phyloP scores from a whole-genome alignment of 176 grass and related monocot genomes.

The Chrysopogon serrulatus region DNA sequence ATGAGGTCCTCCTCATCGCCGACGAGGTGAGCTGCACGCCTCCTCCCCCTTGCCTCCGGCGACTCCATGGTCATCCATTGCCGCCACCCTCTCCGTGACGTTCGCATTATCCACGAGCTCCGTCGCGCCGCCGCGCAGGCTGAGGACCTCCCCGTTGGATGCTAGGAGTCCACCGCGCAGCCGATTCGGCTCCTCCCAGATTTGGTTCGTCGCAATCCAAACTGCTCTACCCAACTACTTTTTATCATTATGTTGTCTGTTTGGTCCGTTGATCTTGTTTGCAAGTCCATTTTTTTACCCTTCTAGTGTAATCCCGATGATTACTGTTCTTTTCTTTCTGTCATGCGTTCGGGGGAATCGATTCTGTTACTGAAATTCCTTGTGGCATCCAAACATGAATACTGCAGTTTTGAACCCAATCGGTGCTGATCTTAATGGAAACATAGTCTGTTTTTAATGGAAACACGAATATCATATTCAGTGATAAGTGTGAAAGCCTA shows the following conservation, averaged over 20 bases:
- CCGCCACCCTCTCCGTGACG: background rate
- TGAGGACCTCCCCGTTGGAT: background rate
- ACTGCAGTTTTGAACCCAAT: background rate
- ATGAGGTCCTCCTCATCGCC: background rate
- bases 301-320: background rate
- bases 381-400: background rate
- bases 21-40: background rate
- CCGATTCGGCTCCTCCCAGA: background rate
- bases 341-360: background rate
- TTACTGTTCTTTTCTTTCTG: background rate
- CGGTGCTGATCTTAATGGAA: background rate
- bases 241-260: background rate
- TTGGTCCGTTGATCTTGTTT: conserved; percentile 1
- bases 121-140: background rate
- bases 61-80: background rate
- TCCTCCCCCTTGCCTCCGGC: background rate
- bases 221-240: background rate
- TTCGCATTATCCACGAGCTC: background rate
- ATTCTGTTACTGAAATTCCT: background rate
- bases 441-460: background rate
- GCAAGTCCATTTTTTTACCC: background rate
- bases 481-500: background rate
- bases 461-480: background rate
- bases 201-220: background rate
- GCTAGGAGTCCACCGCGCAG: background rate